Evolutionary conservation across 202 grass and related monocot genomes (phyloP), one percentile per base, ranked within the genome.

Genomic region (Panicum virgatum): DNA sequence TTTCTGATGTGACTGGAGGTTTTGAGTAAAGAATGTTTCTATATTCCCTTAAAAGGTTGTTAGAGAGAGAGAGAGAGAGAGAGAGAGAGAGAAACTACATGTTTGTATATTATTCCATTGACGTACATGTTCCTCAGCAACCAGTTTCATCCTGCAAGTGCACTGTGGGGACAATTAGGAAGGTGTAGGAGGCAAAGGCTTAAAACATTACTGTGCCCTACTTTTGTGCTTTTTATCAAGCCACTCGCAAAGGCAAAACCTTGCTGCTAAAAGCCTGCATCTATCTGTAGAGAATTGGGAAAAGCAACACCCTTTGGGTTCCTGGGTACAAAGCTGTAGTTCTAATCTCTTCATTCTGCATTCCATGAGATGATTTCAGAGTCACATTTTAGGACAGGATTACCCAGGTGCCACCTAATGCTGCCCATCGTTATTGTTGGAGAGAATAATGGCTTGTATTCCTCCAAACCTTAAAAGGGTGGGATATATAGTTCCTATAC

Each of bases 1-100:
- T 72, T 34, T 52, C 18, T n/a, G 30, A 72, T 72, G 16, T 72
- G 69, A 20, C n/a, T n/a, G 15, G 69, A 72, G 69, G 46, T 51
- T 72, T 72, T 52, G 16, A 72, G 69, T 72, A 72, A 32, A 19
- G 29, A 72, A 52, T 13, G 9, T 72, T 72, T 46, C 45, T 72
- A 34, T 72, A 32, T 51, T 72, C 34, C 45, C 44, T 48, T 48
- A 25, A 7, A 48, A 30, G 25, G 69, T 34, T 47, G 26, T 72
- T 51, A 34, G 20, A n/a, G n/a, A 43, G 43, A 26, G 7, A 46
- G 12, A 54, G 19, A 26, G 22, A 12, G n/a, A n/a, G n/a, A n/a
- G n/a, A n/a, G n/a, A n/a, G n/a, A n/a, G n/a, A n/a, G n/a, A n/a
- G n/a, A n/a, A n/a, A 26, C 9, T 59, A 36, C n/a, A n/a, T 51